Percentiles rank a stretch among this genome's conserved stretches.
phyloP scores from a whole-genome alignment of 129 eudicot species.

The Helichrysum umbraculigerum region DNA sequence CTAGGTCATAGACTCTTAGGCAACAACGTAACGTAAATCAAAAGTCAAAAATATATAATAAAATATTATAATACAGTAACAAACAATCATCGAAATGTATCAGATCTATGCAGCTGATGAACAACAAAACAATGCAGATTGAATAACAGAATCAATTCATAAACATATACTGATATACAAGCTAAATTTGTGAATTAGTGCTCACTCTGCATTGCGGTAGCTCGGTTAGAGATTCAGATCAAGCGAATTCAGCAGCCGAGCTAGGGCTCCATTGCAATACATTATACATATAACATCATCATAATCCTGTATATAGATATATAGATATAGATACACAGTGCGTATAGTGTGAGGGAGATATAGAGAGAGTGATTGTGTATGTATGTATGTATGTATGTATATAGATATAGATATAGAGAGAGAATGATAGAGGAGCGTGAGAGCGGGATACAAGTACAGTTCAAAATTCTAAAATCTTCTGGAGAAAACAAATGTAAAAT shows the following conservation, averaged over 20 bases:
- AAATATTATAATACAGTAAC: neutral
- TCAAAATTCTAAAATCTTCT: conserved; percentile 41
- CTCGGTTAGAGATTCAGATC: conserved; percentile 21
- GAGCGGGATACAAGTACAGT: conserved; percentile 53
- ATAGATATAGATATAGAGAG: neutral
- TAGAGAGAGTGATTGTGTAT: neutral
- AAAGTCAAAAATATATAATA: neutral
- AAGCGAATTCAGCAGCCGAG: conserved; percentile 23
- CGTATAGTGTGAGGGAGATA: conserved; percentile 2
- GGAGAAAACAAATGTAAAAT: neutral
- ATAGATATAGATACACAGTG: conserved; percentile 7
- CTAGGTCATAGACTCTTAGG: neutral
- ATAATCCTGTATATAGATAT: neutral
- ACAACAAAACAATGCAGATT: conserved; percentile 12
- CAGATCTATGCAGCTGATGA: conserved; percentile 23
- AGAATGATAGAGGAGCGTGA: conserved; percentile 38
- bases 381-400: conserved; percentile 5
- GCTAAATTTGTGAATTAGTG: neutral
- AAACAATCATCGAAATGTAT: neutral
- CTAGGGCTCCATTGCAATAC: conserved; percentile 39
- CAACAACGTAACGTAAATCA: neutral
- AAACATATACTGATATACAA: neutral
- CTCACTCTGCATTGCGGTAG: conserved; percentile 32
- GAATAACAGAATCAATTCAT: neutral
- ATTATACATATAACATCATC: neutral